Conservation (phyloP, 495 filamentous ascomycete genomes). For the Aspergillus sclerotiicarbonarius region DNA sequence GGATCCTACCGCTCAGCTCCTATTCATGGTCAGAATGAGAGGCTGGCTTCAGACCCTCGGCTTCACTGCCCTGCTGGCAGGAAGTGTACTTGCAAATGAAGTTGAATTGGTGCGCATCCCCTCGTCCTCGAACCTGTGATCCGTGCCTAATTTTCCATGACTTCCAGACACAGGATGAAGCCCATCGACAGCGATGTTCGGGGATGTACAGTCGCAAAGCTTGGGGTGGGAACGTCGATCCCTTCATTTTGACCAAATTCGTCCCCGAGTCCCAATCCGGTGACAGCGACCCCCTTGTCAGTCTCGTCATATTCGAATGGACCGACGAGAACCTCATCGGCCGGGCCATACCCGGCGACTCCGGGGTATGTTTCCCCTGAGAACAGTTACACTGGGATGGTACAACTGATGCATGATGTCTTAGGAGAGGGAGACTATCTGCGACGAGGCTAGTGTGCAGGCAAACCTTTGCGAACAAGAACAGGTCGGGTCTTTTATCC, state of each 20-base stretch:
- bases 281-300: conserved; percentile 70
- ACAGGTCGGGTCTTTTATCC: conserved; percentile 81
- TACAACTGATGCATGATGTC: conserved; percentile 16
- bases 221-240: conserved; percentile 88
- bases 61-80: conserved; percentile 51
- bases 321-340: conserved; percentile 78
- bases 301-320: conserved; percentile 93
- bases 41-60: conserved; percentile 50
- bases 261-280: conserved; percentile 53
- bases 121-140: background rate
- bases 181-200: conserved; percentile 82
- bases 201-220: conserved; percentile 93
- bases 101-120: conserved; percentile 56
- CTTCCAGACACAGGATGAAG: conserved; percentile 67
- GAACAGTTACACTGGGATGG: background rate
- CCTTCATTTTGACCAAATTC: conserved; percentile 84
- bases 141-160: conserved; percentile 16
- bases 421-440: conserved; percentile 69
- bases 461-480: conserved; percentile 66
- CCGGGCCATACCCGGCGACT: conserved; percentile 30
- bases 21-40: conserved; percentile 47
- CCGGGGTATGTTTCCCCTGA: conserved; percentile 28
- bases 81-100: conserved; percentile 57
- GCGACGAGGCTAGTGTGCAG: conserved; percentile 66
- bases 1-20: conserved; percentile 20